Evolutionary conservation across 768 basidiomycete species (phyloP), one percentile per base, ranked within the genome.

Genomic region (Mrakia frigida): DNA sequence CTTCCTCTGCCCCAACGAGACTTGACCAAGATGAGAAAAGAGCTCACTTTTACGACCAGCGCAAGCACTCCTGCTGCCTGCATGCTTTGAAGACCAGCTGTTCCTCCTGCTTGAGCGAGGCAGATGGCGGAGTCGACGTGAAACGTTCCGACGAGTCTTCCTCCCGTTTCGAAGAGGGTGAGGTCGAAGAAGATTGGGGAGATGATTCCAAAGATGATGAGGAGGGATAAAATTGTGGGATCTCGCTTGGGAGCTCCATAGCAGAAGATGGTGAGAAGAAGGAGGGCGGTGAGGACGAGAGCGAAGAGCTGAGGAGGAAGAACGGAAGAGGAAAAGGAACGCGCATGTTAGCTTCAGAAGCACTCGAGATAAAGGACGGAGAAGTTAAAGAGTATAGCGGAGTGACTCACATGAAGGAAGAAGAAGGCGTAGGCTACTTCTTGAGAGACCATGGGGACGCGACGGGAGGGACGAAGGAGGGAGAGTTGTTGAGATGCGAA

Each of bases 231-330:
- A 35, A 59, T 28, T 7, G 59, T 60, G 6, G 72, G 31, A 25
- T 73, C 72, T 23, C 56, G 35, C 35, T 37, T 35, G 14, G 14
- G 28, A 3, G 33, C 33, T 7, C n/a, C 59, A 6, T 39, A 61
- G 59, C 46, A 41, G 41, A 73, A 23, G 72, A 63, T 43, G 60
- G 37, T 59, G 72, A 73, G 60, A 23, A 73, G 56, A 39, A 73
- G 72, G 16, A 28, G 4, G 28, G 56, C n/a, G 39, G 25, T 31
- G 39, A 73, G 43, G n/a, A 28, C 3, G 56, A 73, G 59, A 16
- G 50, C 60, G 59, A 61, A 33, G 21, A 73, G 53, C 72, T 73
- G 41, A 2, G 16, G 21, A 23, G 28, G 28, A 13, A 10, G 39
- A 33, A 18, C 14, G 43, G 43, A 46, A 14, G 46, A 50, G 6